Percentiles rank a stretch among this genome's conserved stretches.
phyloP scores from a whole-genome alignment of 2,329 filamentous ascomycete species.

The Mollisiaceae sp. region DNA sequence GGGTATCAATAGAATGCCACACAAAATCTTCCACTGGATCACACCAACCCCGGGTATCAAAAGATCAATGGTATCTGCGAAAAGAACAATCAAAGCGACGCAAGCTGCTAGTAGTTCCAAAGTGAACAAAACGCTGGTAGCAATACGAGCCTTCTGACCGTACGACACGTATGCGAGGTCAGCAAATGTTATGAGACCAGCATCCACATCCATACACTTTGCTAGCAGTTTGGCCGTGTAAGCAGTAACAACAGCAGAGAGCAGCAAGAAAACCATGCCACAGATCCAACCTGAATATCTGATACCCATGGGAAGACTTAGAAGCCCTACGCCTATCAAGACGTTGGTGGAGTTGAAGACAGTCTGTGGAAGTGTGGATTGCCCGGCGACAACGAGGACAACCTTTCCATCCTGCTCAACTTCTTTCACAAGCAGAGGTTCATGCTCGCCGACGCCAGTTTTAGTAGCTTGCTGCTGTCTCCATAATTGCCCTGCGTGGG shows the following conservation, averaged over 20 bases:
- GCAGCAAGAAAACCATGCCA: slow-evolving; percentile 74
- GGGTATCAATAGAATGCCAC: slow-evolving; percentile 77
- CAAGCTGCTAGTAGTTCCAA: slow-evolving; percentile 87
- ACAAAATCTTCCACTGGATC: slow-evolving; percentile 83
- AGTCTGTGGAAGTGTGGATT: slow-evolving; percentile 94
- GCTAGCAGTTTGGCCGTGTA: slow-evolving; percentile 88
- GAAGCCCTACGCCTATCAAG: slow-evolving; percentile 84
- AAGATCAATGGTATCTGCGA: slow-evolving; percentile 84
- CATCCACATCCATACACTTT: slow-evolving; percentile 87
- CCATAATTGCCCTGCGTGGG: slow-evolving; percentile 57
- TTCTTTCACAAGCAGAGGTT: slow-evolving; percentile 85
- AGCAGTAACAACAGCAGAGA: slow-evolving; percentile 76
- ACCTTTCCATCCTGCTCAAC: slow-evolving; percentile 87
- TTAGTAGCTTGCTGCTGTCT: slow-evolving; percentile 52
- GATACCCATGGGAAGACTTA: slow-evolving; percentile 87
- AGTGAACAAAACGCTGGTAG: slow-evolving; percentile 85
- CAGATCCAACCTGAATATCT: slow-evolving; percentile 89
- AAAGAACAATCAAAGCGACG: slow-evolving; percentile 89
- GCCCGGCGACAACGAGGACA: slow-evolving; percentile 83
- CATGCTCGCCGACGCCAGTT: slow-evolving; percentile 62
- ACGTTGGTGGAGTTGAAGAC: slow-evolving; percentile 89
- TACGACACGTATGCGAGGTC: slow-evolving; percentile 93
- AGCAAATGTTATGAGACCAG: slow-evolving; percentile 88
- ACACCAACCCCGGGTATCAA: slow-evolving; percentile 74
- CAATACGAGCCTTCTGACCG: slow-evolving; percentile 78